Percentiles rank a stretch among this genome's conserved stretches.
These are phyloP conservation scores for Apiotrichum sp. DNA, from an alignment of 1,284 basidiomycete genomes.

Conservation along the genomic window DNA sequence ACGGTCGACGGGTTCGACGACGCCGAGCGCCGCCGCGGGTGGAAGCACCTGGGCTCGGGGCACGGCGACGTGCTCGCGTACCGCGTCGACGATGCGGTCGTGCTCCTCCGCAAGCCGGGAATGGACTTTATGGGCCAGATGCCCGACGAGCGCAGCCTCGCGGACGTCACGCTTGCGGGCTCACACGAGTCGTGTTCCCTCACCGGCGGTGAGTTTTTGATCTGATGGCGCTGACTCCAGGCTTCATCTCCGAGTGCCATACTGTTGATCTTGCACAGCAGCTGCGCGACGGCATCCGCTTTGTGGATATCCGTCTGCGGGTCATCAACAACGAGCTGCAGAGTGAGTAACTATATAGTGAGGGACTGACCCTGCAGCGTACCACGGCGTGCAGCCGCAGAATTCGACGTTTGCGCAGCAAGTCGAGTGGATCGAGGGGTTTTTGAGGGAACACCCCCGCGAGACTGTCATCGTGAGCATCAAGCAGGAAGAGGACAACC, in stretches of 20 bases:
- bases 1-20: conserved; percentile 3
- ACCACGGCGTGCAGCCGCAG: conserved; percentile 70
- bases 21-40: conserved; percentile 9
- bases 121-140: conserved; percentile 9
- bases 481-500: conserved; percentile 65
- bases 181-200: conserved; percentile 13
- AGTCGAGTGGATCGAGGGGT: conserved; percentile 54
- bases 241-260: conserved; percentile 44
- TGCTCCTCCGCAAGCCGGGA: conserved; percentile 7
- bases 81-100: conserved; percentile 10
- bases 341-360: conserved; percentile 22
- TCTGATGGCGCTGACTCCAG: background rate
- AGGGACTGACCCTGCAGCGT: conserved; percentile 47
- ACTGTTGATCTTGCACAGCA: conserved; percentile 37
- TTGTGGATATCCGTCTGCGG: conserved; percentile 72
- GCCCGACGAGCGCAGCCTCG: conserved; percentile 15
- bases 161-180: conserved; percentile 14
- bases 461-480: conserved; percentile 78
- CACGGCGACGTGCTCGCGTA: background rate
- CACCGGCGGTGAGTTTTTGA: conserved; percentile 8
- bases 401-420: conserved; percentile 59
- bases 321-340: conserved; percentile 54
- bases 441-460: conserved; percentile 57
- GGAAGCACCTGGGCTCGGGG: conserved; percentile 8
- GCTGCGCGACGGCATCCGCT: conserved; percentile 56